phyloP scores from a whole-genome alignment of 148 eudicot species.

The Rhododendron ovatum region DNA sequence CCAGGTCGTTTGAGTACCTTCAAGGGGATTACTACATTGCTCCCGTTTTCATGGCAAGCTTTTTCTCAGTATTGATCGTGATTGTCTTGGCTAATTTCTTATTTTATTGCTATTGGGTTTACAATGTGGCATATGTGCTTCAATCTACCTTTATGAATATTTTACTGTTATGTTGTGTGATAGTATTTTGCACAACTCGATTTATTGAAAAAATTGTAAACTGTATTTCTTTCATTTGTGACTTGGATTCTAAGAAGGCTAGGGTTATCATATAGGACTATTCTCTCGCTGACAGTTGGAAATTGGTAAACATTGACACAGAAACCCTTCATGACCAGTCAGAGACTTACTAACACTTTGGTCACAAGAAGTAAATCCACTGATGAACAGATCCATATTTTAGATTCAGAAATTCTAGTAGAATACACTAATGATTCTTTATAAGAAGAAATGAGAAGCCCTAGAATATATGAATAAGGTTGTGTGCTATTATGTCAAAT shows the following conservation, averaged over 20 bases:
- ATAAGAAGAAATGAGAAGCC: background rate
- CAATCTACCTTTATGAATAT: background rate
- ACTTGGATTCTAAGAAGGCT: background rate
- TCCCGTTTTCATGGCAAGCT: slow-evolving; percentile 73
- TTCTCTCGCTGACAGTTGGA: background rate
- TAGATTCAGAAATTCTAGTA: background rate
- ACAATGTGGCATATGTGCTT: background rate
- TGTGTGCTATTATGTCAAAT: background rate
- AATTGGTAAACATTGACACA: background rate
- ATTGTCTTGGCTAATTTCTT: background rate
- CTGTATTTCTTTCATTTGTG: background rate
- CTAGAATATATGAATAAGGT: background rate
- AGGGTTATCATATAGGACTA: background rate
- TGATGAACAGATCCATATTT: background rate
- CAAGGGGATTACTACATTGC: slow-evolving; percentile 98
- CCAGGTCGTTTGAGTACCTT: slow-evolving; percentile 84
- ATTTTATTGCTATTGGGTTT: background rate
- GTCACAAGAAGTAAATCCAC: background rate
- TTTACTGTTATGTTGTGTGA: background rate
- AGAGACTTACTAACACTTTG: background rate
- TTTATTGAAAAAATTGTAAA: background rate
- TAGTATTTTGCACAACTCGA: no score
- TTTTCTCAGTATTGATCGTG: background rate
- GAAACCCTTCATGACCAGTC: background rate
- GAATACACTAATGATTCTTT: background rate